A percentile compares a stretch with the other conserved stretches of the same genome.
Evolutionary conservation across 768 basidiomycete species (phyloP).

Genomic region (Lentinula sp.): DNA sequence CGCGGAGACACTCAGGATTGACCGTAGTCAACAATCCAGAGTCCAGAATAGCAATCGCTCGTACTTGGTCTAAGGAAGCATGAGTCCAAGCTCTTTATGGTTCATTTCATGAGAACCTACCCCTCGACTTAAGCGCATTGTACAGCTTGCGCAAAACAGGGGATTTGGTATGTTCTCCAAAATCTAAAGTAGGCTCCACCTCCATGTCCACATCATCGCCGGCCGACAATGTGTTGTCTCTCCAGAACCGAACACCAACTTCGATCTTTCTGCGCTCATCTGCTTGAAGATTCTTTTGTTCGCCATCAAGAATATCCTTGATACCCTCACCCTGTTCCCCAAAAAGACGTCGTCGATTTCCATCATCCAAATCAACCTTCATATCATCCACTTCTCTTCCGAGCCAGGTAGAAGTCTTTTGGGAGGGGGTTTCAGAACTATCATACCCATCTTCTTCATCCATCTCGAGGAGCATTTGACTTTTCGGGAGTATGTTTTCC

Average conservation of each 20-base stretch:
- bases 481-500: conserved; percentile 31
- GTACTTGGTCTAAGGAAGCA: conserved; percentile 28
- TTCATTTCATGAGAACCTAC: conserved; percentile 20
- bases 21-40: conserved; percentile 32
- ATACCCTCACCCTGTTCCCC: conserved; percentile 39
- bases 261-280: conserved; percentile 1
- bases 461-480: conserved; percentile 21
- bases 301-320: conserved; percentile 34
- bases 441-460: conserved; percentile 29
- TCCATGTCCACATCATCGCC: conserved; percentile 4
- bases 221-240: conserved; percentile 8
- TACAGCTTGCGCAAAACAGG: conserved; percentile 26
- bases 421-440: conserved; percentile 24
- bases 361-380: conserved; percentile 19
- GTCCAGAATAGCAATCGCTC: conserved; percentile 33
- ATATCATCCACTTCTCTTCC: conserved; percentile 16
- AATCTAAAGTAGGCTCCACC: not conserved
- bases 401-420: conserved; percentile 28
- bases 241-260: conserved; percentile 10
- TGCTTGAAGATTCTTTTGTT: conserved; percentile 22
- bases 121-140: conserved; percentile 18
- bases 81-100: not conserved
- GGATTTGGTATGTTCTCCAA: conserved; percentile 11
- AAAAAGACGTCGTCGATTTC: conserved; percentile 28
- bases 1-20: conserved; percentile 20